Evolutionary conservation across 1,284 basidiomycete genomes (phyloP), one percentile per base, ranked within the genome.

Genomic region (Trametes hirsuta): DNA sequence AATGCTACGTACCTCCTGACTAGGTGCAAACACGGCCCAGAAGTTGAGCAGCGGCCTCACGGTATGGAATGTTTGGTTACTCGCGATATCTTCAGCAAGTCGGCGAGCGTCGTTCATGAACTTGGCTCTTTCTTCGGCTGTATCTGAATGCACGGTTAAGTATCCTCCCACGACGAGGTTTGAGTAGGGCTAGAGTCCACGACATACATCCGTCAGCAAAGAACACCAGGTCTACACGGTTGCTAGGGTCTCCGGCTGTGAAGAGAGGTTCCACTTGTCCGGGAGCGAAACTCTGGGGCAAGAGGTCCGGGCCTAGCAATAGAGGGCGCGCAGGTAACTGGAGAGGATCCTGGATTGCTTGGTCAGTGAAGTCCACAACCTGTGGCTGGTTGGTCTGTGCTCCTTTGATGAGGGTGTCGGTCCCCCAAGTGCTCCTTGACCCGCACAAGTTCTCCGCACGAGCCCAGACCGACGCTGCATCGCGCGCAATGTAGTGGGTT

Each of bases 131-230:
- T 95, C 90, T 8, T 79, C 74, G 8, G 47, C 41, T 0, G 85
- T 79, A 70, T 94, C 92, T 94, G 63, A 14, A 8, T 30, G 30
- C 2, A 12, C 8, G 11, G 3, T 6, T 22, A 11, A 15, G 18
- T 37, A 6, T 8, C n/a, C 15, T 14, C 2, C 12, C 6, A 25
- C 22, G n/a, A 15, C 6, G 15, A 24, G 2, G 48, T 3, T 37
- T 35, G 39, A 22, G 22, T 24, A 22, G 21, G 6, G 9, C 6
- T n/a, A 15, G n/a, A 11, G 30, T 8, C 30, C 30, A 8, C 30
- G 24, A 81, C 90, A 69, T 71, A 94, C 92, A 94, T 34, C 93
- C 92, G 66, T 95, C 93, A 0, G 85, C 80, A 72, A 94, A 93
- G 77, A 94, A 93, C 9, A 90, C 85, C 10, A 94, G 75, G 72